Base-by-base conservation (phyloP, 805 yeast genomes). In the Candida maesae region DNA sequence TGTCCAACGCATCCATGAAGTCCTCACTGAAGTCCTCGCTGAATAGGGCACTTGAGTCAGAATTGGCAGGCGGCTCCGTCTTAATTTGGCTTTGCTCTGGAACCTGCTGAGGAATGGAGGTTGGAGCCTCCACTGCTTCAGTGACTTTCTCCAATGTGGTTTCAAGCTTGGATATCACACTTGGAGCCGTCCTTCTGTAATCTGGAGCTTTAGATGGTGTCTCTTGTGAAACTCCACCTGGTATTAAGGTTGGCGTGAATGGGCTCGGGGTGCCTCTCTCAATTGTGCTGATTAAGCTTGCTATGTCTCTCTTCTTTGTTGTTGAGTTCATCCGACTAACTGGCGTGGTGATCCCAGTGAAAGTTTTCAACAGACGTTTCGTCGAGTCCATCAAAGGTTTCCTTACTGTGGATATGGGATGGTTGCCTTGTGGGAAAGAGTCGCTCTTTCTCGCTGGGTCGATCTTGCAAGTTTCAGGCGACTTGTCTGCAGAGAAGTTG, bases 1-100 rank as follows among this genome's bases (percentile, higher is more conserved):
- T 30, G 18, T 43, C 50, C 38, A 46, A 31, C 12, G 40, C 50
- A 29, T 46, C 45, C 40, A 54, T 20, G 26, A 56, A 50, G n/a
- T 47, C 58, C 11, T 54, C 58, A 41, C 60, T 56, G 25, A 51
- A 49, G 28, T 50, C 56, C 18, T 56, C 60, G 35, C 49, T 44
- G 15, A 52, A 46, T 10, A 47, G 24, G 29, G 53, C 59, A 41
- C 54, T 53, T 0, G 54, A 46, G 20, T 42, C 49, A 11, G 32
- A 38, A 15, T n/a, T 35, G 33, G 24, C 24, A 21, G n/a, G n/a
- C 33, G 14, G 37, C 35, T 19, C 37, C 14, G 13, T 5, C 19
- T 12, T 18, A 17, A 4, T 18, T 6, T 6, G 6, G 29, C 14
- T 33, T 18, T 14, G 18, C 18, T 14, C 18, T 14, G 28, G n/a